Conservation (phyloP, 805 yeast species). For the Alloascoidea hylecoeti region DNA sequence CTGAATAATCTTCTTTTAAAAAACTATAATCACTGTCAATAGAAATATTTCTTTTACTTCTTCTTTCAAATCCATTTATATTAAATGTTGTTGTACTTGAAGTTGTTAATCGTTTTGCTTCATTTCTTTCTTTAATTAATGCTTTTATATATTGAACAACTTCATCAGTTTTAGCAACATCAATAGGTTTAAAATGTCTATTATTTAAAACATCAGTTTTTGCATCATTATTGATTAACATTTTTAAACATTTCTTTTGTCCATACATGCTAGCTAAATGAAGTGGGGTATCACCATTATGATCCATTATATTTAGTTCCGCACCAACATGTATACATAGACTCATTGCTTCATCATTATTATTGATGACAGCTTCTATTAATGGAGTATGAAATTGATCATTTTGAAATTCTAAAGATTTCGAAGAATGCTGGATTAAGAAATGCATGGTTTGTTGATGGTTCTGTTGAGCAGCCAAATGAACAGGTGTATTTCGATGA, state of each 20-base stretch:
- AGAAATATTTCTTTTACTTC: too few relatives aligned
- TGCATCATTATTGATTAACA: slow-evolving; percentile 35
- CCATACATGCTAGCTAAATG: slow-evolving; percentile 75
- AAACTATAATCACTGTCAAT: too few relatives aligned
- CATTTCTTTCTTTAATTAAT: background rate
- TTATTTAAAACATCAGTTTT: slow-evolving; percentile 34
- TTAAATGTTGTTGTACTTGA: background rate
- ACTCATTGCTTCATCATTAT: slow-evolving; percentile 48
- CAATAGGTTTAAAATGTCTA: slow-evolving; percentile 48
- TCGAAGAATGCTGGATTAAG: slow-evolving; percentile 50
- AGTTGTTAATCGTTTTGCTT: background rate
- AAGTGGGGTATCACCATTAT: slow-evolving; percentile 67
- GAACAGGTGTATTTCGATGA: slow-evolving; percentile 52
- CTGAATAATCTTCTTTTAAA: too few relatives aligned
- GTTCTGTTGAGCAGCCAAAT: slow-evolving; percentile 48
- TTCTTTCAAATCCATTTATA: too few relatives aligned
- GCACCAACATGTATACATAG: slow-evolving; percentile 65
- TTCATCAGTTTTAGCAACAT: background rate
- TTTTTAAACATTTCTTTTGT: slow-evolving; percentile 36
- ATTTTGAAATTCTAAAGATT: slow-evolving; percentile 34
- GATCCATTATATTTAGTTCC: slow-evolving; percentile 57
- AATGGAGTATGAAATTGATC: slow-evolving; percentile 42
- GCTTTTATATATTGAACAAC: background rate
- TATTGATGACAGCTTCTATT: slow-evolving; percentile 51
- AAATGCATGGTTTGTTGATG: slow-evolving; percentile 64